Evolutionary conservation across 495 filamentous ascomycete species (phyloP), one percentile per base, ranked within the genome.

Genomic region (Aspergillus cristatus): DNA sequence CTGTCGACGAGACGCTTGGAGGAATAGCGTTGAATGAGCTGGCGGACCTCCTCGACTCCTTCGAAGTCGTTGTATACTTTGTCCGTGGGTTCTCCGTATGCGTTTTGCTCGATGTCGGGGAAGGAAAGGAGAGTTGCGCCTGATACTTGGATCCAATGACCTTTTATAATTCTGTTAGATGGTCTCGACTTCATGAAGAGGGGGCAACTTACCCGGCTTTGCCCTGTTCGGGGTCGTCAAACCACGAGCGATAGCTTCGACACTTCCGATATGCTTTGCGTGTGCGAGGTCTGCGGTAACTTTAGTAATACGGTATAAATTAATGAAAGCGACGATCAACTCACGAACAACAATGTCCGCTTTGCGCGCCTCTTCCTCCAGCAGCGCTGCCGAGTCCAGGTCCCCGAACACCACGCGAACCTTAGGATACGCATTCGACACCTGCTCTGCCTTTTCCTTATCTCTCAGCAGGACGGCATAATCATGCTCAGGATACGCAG

Each of bases 381-480:
- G 38, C 15, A 63, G 44, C 0, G 38, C 40, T 6, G 49, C 53
- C 1, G 39, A 35, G 42, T 72, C 71, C n/a, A 74, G 60, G 41
- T 62, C 57, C 0, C 73, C 70, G n/a, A 57, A 43, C 6, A 73
- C 50, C 25, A 67, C 52, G 11, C 57, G 56, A 13, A 72, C 50
- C 14, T 58, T 51, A 7, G 71, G 63, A 32, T 68, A 71, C 14
- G 51, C 54, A 20, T 64, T 62, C 6, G 69, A 63, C 16, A 89
- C 63, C 18, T 50, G 51, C 14, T 72, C 66, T 18, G 70, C 81
- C 45, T 79, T 81, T 25, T 66, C 67, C 31, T 65, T 60, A 43
- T 74, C 73, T 10, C 82, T 70, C 17, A 83, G 71, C 6, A 86
- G 55, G 14, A 68, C 60, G 12, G 71, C 72, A 51, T 72, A 68